Percentiles rank a stretch among this genome's conserved stretches.
phyloP scores from a whole-genome alignment of 495 filamentous ascomycete genomes.

The Neohortaea acidophila region DNA sequence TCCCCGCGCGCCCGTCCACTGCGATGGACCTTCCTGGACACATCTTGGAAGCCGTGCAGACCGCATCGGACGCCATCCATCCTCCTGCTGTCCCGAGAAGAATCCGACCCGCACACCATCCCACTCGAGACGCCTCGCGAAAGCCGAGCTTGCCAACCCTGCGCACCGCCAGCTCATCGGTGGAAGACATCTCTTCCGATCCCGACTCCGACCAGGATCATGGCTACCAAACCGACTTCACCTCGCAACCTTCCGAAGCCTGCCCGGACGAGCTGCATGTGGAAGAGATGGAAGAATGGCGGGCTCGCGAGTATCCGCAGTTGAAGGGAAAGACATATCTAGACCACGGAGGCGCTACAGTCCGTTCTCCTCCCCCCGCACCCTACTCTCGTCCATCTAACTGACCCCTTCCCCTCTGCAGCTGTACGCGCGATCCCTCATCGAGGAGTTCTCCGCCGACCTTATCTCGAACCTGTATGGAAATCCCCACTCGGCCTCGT shows the following conservation, averaged over 20 bases:
- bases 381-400: too few species aligned
- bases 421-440: slow-evolving; percentile 48
- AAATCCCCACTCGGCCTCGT: slow-evolving; percentile 61
- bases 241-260: slow-evolving; percentile 6
- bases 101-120: too few species aligned
- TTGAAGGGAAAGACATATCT: slow-evolving; percentile 43
- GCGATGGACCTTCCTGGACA: slow-evolving; percentile 15
- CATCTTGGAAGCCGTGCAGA: slow-evolving; percentile 9
- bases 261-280: slow-evolving; percentile 10
- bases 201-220: slow-evolving; percentile 8
- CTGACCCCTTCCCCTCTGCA: slow-evolving; percentile 6
- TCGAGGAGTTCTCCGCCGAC: slow-evolving; percentile 42
- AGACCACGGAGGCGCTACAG: slow-evolving; percentile 60
- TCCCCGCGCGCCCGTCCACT: too few species aligned
- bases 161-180: slow-evolving; percentile 1
- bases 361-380: slow-evolving; percentile 10
- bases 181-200: slow-evolving; percentile 9
- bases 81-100: too few species aligned
- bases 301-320: slow-evolving; percentile 31
- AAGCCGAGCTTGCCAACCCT: not conserved
- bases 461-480: slow-evolving; percentile 48
- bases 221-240: slow-evolving; percentile 15
- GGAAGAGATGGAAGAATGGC: slow-evolving; percentile 22
- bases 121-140: not conserved
- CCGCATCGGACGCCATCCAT: slow-evolving; percentile 1